Evolutionary conservation across 2,329 filamentous ascomycete species (phyloP).

Genomic region (Calonectria leucothoes): DNA sequence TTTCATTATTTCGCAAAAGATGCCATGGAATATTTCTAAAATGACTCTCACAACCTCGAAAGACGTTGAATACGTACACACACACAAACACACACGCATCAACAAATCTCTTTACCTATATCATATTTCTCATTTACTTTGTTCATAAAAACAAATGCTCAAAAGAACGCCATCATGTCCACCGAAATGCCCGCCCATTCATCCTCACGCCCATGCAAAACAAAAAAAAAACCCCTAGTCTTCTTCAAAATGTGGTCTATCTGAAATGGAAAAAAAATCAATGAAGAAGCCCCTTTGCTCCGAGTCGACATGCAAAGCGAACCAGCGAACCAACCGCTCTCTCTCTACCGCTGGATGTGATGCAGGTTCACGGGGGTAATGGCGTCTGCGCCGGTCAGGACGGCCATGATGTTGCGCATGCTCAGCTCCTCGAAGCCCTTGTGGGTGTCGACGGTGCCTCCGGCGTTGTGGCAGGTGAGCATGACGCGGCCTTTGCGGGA

Average conservation of each 20-base stretch:
- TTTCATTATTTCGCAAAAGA: not conserved
- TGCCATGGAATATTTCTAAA: not conserved
- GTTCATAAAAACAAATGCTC: not conserved
- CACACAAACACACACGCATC: not conserved
- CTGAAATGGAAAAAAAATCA: not conserved
- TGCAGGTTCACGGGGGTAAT: conserved; percentile 74
- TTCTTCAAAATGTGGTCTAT: not conserved
- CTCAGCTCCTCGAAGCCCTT: conserved; percentile 74
- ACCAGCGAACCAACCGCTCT: too few relatives aligned
- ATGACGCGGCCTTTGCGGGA: conserved; percentile 59
- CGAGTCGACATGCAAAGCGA: not conserved
- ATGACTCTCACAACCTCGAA: too few relatives aligned
- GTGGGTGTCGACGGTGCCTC: conserved; percentile 74
- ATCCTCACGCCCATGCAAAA: conserved; percentile 5
- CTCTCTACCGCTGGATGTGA: conserved; percentile 50
- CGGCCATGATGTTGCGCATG: conserved; percentile 74
- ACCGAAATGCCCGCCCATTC: not conserved
- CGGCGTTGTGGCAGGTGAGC: conserved; percentile 76
- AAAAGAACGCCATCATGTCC: conserved; percentile 9
- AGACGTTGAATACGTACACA: too few relatives aligned
- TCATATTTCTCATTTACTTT: conserved; percentile 6
- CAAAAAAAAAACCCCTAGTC: not conserved
- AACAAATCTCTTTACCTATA: not conserved
- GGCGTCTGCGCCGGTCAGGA: conserved; percentile 61
- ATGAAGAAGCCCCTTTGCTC: not conserved